Evolutionary conservation across 2,329 filamentous ascomycete species (phyloP), one percentile per base, ranked within the genome.

Genomic region (Chrysoporthe puriensis): DNA sequence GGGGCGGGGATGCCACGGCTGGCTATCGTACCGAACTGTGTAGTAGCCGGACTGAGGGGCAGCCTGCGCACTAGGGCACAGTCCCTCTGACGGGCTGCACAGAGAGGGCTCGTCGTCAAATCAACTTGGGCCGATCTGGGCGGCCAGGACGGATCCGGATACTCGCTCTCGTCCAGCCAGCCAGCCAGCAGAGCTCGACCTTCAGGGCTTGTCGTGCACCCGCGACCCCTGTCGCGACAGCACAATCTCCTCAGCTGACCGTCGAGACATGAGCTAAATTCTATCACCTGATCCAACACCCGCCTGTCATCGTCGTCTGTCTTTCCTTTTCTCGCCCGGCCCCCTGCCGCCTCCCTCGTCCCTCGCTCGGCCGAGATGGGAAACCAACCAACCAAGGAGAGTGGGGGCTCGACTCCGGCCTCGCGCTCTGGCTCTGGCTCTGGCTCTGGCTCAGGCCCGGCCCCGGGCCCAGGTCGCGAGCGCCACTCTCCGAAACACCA

Each of bases 331-430:
- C 32, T 43, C 32, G 26, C 36, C 50, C 43, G 69, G 26, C 40
- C 26, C 44, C 60, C 13, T 34, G 18, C 64, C 40, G 48, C 9
- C 40, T 48, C 52, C 42, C 36, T 34, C 56, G 56, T 70, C 66
- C 74, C 75, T 72, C 43, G 26, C 42, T 59, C 54, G 58, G 71
- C 67, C 74, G 76, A 73, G 64, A 84, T 84, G 82, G 82, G 82
- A 56, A 83, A 84, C 70, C 81, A 77, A 73, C 79, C 80, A 66
- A 76, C 77, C 69, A 79, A 79, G 73, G 63, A 65, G 44, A 50
- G 63, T 65, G 63, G 63, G 63, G 63, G 63, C n/a, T 72, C 77
- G 68, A 72, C 76, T 66, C 75, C 76, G 75, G 74, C 78, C 73
- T 75, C 75, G 32, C 67, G 66, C 62, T 72, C 77, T 50, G 68